Conservation (phyloP, 495 filamentous ascomycete genomes). For the Aspergillus panamensis region DNA sequence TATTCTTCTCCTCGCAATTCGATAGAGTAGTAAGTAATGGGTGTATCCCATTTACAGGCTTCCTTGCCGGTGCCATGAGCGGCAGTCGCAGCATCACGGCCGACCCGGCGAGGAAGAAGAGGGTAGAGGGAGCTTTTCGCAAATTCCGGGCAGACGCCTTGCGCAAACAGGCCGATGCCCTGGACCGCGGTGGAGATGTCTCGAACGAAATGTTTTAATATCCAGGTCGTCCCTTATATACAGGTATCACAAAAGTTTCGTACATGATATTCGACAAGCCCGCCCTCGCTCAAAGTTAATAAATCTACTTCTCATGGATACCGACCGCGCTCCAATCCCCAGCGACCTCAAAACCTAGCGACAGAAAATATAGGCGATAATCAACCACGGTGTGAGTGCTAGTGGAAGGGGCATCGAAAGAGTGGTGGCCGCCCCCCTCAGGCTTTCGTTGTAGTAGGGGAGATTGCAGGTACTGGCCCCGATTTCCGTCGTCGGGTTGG, state of each 20-base stretch:
- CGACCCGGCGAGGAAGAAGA: constrained; percentile 51
- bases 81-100: constrained; percentile 48
- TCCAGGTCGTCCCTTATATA: not conserved
- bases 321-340: too few relatives aligned
- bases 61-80: constrained; percentile 51
- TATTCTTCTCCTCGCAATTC: not conserved
- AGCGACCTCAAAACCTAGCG: too few relatives aligned
- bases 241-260: too few relatives aligned
- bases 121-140: constrained; percentile 63
- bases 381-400: not conserved
- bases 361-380: too few relatives aligned
- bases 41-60: constrained; percentile 33
- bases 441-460: not conserved
- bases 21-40: not conserved
- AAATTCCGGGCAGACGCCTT: constrained; percentile 60
- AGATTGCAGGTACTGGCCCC: not conserved
- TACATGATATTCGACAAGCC: too few relatives aligned
- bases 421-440: not conserved
- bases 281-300: too few relatives aligned
- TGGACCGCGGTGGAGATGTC: constrained; percentile 45
- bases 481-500: not conserved
- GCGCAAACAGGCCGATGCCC: constrained; percentile 50
- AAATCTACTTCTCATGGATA: too few relatives aligned
- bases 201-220: constrained; percentile 29
- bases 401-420: not conserved